Evolutionary conservation across 1,284 basidiomycete species (phyloP).

Genomic region (Ustilago loliicola): DNA sequence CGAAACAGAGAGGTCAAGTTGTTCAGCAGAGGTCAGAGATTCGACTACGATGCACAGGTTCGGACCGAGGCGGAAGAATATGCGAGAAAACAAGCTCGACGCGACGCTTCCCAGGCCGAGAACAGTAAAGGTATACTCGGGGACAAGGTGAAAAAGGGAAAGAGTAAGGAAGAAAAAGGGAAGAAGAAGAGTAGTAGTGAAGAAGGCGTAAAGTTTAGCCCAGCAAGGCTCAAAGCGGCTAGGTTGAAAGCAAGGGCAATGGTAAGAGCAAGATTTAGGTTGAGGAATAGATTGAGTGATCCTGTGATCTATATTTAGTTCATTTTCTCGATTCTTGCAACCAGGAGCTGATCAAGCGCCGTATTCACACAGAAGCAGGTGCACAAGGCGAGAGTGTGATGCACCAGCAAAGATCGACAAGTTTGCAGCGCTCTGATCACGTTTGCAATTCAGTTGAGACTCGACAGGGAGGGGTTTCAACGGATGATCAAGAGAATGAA

Average conservation of each 20-base stretch:
- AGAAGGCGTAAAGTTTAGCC: neutral
- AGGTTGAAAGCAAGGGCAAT: constrained; percentile 18
- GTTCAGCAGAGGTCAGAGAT: constrained; percentile 41
- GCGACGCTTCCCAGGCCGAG: too few relatives aligned
- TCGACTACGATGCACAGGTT: constrained; percentile 22
- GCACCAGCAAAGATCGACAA: too few relatives aligned
- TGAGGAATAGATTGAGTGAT: constrained; percentile 41
- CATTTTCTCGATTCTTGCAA: neutral
- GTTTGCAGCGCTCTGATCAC: too few relatives aligned
- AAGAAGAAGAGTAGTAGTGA: neutral
- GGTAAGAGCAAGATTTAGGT: constrained; percentile 22
- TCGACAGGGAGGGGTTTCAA: too few relatives aligned
- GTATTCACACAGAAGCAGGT: too few relatives aligned
- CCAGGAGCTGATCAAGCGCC: too few relatives aligned
- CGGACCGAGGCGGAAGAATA: constrained; percentile 13
- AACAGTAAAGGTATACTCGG: too few relatives aligned
- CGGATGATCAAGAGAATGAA: too few relatives aligned
- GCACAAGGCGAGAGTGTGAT: too few relatives aligned
- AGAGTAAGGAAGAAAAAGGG: neutral
- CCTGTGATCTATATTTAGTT: constrained; percentile 45
- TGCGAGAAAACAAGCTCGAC: neutral
- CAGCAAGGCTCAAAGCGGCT: neutral
- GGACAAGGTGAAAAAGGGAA: neutral
- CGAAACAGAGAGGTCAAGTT: constrained; percentile 16
- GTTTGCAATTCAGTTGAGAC: too few relatives aligned